Percentiles rank a stretch among this genome's conserved stretches.
Evolutionary conservation across 2,329 filamentous ascomycete species (phyloP).

Genomic region (Pseudogymnoascus sp.): DNA sequence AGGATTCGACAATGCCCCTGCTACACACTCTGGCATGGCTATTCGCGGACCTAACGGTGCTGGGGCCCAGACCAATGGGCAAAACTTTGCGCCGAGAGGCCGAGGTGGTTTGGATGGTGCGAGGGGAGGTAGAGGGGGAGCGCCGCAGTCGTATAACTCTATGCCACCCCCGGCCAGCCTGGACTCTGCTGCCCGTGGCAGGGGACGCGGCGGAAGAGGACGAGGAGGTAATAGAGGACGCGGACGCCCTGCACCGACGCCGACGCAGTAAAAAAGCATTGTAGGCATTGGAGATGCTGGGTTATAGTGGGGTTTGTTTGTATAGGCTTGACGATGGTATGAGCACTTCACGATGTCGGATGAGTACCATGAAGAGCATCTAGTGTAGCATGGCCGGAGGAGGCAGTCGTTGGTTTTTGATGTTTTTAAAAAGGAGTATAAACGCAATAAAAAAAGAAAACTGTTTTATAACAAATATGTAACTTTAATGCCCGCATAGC

Average conservation of each 20-base stretch:
- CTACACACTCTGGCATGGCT: not conserved
- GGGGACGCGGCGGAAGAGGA: slow-evolving; percentile 25
- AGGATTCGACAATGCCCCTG: slow-evolving; percentile 20
- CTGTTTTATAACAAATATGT: not conserved
- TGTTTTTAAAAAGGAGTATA: not conserved
- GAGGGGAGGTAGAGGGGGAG: not conserved
- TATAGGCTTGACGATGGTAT: slow-evolving; percentile 8
- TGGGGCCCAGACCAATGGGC: not conserved
- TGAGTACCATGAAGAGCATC: slow-evolving; percentile 1
- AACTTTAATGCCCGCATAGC: not conserved
- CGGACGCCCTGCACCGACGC: slow-evolving; percentile 16
- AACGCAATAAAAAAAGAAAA: slow-evolving; percentile 1
- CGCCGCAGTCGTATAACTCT: slow-evolving; percentile 41
- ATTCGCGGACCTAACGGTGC: slow-evolving; percentile 4
- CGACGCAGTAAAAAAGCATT: not conserved
- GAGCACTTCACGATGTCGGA: slow-evolving; percentile 2
- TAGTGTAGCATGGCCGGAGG: slow-evolving; percentile 6
- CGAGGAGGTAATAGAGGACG: slow-evolving; percentile 19
- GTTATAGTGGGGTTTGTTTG: not conserved
- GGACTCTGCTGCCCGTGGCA: slow-evolving; percentile 36
- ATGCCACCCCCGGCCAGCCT: slow-evolving; percentile 56
- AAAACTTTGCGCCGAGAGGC: not conserved
- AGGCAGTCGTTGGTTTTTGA: not conserved
- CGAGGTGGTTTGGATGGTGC: slow-evolving; percentile 1
- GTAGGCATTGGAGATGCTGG: not conserved